These are phyloP conservation scores for Adansonia madagascariensis DNA, from an alignment of 441 rosid genomes.

Conservation along the genomic window DNA sequence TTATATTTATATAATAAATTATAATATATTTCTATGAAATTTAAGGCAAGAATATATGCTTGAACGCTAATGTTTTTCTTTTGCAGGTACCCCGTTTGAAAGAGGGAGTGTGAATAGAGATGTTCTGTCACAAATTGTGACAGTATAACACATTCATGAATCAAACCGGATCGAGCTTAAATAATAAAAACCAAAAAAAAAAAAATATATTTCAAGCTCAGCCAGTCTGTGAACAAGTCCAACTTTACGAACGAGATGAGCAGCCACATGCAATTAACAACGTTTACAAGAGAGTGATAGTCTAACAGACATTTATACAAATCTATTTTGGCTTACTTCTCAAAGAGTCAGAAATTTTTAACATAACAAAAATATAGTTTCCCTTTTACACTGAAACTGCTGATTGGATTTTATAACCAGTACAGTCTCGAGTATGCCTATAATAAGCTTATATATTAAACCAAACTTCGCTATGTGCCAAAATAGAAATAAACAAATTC, in stretches of 20 bases:
- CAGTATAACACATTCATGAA: too few species aligned
- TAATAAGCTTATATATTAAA: background rate
- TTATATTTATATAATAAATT: too few species aligned
- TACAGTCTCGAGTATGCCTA: background rate
- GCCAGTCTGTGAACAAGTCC: too few species aligned
- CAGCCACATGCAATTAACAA: background rate
- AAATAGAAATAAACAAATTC: slow-evolving; percentile 24
- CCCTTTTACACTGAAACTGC: background rate
- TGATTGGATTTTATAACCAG: background rate
- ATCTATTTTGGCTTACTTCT: background rate
- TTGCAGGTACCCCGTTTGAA: background rate
- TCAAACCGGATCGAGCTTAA: too few species aligned
- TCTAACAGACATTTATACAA: background rate
- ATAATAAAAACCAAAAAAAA: too few species aligned
- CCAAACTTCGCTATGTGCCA: background rate
- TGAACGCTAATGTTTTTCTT: background rate
- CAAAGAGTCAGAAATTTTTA: too few species aligned
- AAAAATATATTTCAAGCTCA: too few species aligned
- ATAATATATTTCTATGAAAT: too few species aligned
- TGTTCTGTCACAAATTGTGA: too few species aligned
- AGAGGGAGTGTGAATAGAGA: too few species aligned
- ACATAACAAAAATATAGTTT: background rate
- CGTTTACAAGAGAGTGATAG: too few species aligned
- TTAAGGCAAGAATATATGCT: background rate
- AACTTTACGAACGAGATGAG: background rate